These are phyloP conservation scores for Immersiella caudata DNA, from an alignment of 495 filamentous ascomycete species.

Conservation along the genomic window DNA sequence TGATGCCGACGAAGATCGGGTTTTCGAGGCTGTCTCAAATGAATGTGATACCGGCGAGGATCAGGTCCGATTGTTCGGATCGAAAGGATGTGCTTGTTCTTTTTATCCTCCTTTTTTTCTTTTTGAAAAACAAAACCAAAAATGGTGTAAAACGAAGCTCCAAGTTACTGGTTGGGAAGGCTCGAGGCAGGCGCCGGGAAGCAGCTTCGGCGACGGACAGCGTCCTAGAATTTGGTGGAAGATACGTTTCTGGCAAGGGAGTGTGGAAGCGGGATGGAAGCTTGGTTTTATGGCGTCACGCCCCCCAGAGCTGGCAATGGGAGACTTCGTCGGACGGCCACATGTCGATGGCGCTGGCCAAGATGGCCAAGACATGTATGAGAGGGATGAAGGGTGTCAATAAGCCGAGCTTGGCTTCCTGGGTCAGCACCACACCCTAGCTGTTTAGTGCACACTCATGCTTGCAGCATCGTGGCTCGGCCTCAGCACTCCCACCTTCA, in stretches of 20 bases:
- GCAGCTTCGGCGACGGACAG: neutral
- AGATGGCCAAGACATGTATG: constrained; percentile 17
- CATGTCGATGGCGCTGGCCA: constrained; percentile 12
- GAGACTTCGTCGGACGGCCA: constrained; percentile 18
- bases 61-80: too few relatives aligned
- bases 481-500: neutral
- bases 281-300: constrained; percentile 25
- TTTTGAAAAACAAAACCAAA: neutral
- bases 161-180: neutral
- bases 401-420: constrained; percentile 30
- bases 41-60: neutral
- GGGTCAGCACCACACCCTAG: constrained; percentile 7
- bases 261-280: constrained; percentile 14
- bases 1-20: neutral
- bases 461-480: constrained; percentile 11
- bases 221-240: constrained; percentile 17
- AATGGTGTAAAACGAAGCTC: neutral
- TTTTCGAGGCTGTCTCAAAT: neutral
- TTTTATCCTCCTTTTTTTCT: too few relatives aligned
- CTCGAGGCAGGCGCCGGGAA: neutral
- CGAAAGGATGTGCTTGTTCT: too few relatives aligned
- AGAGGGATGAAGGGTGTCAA: constrained; percentile 22
- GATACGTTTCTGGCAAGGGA: constrained; percentile 1
- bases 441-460: constrained; percentile 7
- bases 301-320: neutral